Conservation (phyloP, 768 basidiomycete genomes). For the Amanita thiersii region DNA sequence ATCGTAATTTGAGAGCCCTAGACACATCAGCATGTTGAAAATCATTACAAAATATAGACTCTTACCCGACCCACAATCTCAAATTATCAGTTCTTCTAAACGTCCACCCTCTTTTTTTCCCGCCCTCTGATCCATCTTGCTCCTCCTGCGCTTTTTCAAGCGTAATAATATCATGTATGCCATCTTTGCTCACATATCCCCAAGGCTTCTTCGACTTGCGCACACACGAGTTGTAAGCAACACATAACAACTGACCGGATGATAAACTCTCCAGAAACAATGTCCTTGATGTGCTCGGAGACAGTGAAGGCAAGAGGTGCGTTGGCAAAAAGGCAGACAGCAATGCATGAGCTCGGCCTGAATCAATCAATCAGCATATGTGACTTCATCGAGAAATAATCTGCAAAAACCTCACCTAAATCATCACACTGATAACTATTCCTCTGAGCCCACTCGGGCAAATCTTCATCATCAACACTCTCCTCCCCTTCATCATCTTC, state of each 20-base stretch:
- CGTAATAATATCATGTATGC: slow-evolving; percentile 71
- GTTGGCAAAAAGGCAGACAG: slow-evolving; percentile 53
- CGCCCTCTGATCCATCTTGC: slow-evolving; percentile 23
- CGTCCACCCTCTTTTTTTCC: slow-evolving; percentile 62
- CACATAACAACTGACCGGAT: slow-evolving; percentile 75
- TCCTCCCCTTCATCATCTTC: slow-evolving; percentile 34
- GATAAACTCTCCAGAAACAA: slow-evolving; percentile 49
- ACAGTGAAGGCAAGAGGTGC: slow-evolving; percentile 33
- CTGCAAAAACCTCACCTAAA: slow-evolving; percentile 38
- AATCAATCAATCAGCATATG: slow-evolving; percentile 3
- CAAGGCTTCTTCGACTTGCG: slow-evolving; percentile 77
- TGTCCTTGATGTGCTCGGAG: slow-evolving; percentile 22
- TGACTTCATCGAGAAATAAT: slow-evolving; percentile 1
- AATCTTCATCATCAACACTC: slow-evolving; percentile 57
- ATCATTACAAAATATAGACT: slow-evolving; percentile 12
- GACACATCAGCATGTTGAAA: slow-evolving; percentile 3
- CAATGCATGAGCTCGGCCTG: slow-evolving; percentile 62
- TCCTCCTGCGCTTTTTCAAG: slow-evolving; percentile 44
- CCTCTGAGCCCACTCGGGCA: slow-evolving; percentile 74
- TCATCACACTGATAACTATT: slow-evolving; percentile 44
- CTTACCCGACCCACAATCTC: slow-evolving; percentile 78
- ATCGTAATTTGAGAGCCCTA: slow-evolving; percentile 79
- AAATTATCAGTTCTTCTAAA: slow-evolving; percentile 84
- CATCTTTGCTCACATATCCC: slow-evolving; percentile 75
- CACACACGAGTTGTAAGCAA: slow-evolving; percentile 74